Evolutionary conservation across 2,329 filamentous ascomycete species (phyloP).

Genomic region (Hypoxylon sp.): DNA sequence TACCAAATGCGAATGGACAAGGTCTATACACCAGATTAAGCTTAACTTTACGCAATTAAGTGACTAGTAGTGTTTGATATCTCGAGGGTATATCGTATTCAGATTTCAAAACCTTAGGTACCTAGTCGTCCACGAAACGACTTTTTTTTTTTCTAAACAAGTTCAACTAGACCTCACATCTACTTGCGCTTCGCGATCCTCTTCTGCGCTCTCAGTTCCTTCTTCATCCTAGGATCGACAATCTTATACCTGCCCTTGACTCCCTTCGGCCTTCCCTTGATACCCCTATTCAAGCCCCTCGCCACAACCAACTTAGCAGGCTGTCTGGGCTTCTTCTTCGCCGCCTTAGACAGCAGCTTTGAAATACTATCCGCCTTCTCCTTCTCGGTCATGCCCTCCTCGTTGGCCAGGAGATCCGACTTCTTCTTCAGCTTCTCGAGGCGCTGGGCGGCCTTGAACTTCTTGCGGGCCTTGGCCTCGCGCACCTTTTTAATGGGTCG

Average conservation of each 20-base stretch:
- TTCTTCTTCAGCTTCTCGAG: constrained; percentile 98
- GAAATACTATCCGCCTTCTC: constrained; percentile 92
- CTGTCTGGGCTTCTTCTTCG: constrained; percentile 87
- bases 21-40: not conserved
- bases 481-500: constrained; percentile 99
- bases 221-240: constrained; percentile 95
- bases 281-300: constrained; percentile 84
- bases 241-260: constrained; percentile 98
- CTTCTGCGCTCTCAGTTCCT: constrained; percentile 92
- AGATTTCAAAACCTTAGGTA: not conserved
- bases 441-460: constrained; percentile 90
- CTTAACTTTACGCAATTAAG: not conserved
- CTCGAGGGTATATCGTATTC: constrained; percentile 23
- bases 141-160: constrained; percentile 9
- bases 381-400: constrained; percentile 94
- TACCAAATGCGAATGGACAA: constrained; percentile 1
- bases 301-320: constrained; percentile 92
- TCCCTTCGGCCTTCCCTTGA: constrained; percentile 88
- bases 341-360: constrained; percentile 84
- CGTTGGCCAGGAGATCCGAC: constrained; percentile 88
- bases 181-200: constrained; percentile 80
- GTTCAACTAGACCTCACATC: constrained; percentile 24
- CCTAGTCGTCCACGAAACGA: not conserved
- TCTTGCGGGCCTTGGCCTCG: constrained; percentile 96
- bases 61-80: not conserved